Base-by-base conservation (phyloP, 2,329 filamentous ascomycete genomes). In the Penicillium sp. region DNA sequence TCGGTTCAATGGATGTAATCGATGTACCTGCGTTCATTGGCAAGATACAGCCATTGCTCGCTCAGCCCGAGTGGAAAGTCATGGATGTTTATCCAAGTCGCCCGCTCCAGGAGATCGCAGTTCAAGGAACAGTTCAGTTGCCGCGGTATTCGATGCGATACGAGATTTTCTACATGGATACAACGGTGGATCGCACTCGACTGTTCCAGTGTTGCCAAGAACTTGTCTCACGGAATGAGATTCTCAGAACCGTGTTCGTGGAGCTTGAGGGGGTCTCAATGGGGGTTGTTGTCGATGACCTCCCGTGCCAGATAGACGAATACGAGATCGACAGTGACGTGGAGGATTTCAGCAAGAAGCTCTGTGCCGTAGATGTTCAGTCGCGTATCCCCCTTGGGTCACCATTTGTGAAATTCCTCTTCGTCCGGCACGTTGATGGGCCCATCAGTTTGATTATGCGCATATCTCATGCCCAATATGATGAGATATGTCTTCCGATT, bases 381-480 rank as follows among this genome's bases (percentile, higher is more conserved):
- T 73, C 72, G 1, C 70, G 69, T 22, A 78, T 81, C 67, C 75
- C 76, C 0, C 69, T 75, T 1, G 81, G 80, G 2, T 78, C 78
- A 0, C 65, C 76, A 13, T 82, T 83, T 52, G 72, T 77, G 48
- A 79, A 79, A 53, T 80, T 77, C 72, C 71, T 79, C 60, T 73
- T 75, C 40, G 63, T 79, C 14, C 45, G 33, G n/a, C 45, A 48
- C n/a, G 38, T 48, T 9, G 45, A 42, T 14, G 45, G 45, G n/a
- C 45, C 31, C 13, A 48, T 38, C 38, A 42, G 45, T 25, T 74
- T 77, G 2, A 41, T 46, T 36, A 75, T 83, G 66, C 77, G 81
- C 54, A 76, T 84, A 49, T 84, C 81, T 0, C 81, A 84, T 61
- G 78, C 81, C 0, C 81, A 84, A 56, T 84, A 84, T 62, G 81